A percentile compares a stretch with the other conserved stretches of the same genome.
Conservation (phyloP, 2,329 filamentous ascomycete genomes). For the Aspergillus fijiensis region DNA sequence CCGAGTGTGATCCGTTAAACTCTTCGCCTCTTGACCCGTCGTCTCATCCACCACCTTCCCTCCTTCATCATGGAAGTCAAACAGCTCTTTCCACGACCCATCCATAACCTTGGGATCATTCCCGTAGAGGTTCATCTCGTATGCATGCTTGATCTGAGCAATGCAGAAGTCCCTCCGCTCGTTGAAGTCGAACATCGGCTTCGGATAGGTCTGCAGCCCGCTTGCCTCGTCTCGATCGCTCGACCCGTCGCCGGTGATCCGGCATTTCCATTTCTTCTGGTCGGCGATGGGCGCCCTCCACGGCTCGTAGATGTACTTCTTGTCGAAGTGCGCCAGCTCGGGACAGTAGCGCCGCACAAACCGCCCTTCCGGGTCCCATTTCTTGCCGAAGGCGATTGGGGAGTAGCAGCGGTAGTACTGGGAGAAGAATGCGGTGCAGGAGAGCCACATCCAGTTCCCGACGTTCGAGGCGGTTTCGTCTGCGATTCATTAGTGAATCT, state of each 20-base stretch:
- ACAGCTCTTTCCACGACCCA: constrained; percentile 57
- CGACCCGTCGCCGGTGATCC: constrained; percentile 57
- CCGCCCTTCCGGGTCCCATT: constrained; percentile 67
- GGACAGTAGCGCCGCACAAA: constrained; percentile 67
- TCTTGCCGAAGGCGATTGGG: constrained; percentile 70
- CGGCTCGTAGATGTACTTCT: constrained; percentile 76
- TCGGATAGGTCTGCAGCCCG: constrained; percentile 59
- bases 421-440: constrained; percentile 69
- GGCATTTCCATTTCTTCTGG: constrained; percentile 66
- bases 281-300: constrained; percentile 70
- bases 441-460: constrained; percentile 53
- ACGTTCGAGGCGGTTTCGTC: constrained; percentile 29
- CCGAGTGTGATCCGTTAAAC: background rate
- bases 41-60: background rate
- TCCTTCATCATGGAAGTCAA: constrained; percentile 25
- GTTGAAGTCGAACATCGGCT: constrained; percentile 75
- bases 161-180: constrained; percentile 63
- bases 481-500: background rate
- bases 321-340: constrained; percentile 61
- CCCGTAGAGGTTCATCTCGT: constrained; percentile 63
- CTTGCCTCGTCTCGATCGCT: constrained; percentile 37
- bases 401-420: constrained; percentile 37
- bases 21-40: background rate
- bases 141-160: constrained; percentile 68
- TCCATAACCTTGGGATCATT: constrained; percentile 57